Evolutionary conservation across 768 basidiomycete genomes (phyloP).

Genomic region (Boletus rufocinnamomeus): DNA sequence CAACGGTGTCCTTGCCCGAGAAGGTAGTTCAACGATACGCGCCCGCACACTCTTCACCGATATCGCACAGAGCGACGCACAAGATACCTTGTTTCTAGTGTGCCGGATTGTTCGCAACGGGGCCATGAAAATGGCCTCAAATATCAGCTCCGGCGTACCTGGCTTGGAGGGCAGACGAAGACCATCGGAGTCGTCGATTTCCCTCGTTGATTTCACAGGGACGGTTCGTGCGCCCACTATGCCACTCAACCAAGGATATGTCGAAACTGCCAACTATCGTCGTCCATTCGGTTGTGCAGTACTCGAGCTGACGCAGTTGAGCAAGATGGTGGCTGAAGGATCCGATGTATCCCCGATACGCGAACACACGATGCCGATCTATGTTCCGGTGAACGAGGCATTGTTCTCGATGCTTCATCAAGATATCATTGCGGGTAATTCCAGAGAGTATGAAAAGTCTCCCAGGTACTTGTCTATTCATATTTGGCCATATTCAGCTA

Average conservation of each 20-base stretch:
- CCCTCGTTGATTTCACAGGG: slow-evolving; percentile 38
- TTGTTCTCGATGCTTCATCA: slow-evolving; percentile 94
- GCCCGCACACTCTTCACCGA: slow-evolving; percentile 90
- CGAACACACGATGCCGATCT: slow-evolving; percentile 90
- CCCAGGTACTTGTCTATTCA: slow-evolving; percentile 53
- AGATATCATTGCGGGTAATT: slow-evolving; percentile 81
- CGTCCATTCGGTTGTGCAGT: slow-evolving; percentile 97
- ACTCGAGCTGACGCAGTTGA: slow-evolving; percentile 77
- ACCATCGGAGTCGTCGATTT: slow-evolving; percentile 53
- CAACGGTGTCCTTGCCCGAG: slow-evolving; percentile 83
- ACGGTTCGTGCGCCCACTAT: slow-evolving; percentile 15
- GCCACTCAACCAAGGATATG: slow-evolving; percentile 30
- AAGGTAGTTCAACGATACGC: slow-evolving; percentile 57
- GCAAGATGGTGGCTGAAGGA: slow-evolving; percentile 65
- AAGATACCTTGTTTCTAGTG: slow-evolving; percentile 85
- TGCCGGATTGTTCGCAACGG: slow-evolving; percentile 91
- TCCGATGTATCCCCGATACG: slow-evolving; percentile 61
- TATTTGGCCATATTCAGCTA: not conserved
- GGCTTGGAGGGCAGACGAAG: slow-evolving; percentile 48
- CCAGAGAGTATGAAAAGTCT: slow-evolving; percentile 81
- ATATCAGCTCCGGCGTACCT: slow-evolving; percentile 48
- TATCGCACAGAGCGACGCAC: slow-evolving; percentile 81
- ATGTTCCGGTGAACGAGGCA: slow-evolving; percentile 76
- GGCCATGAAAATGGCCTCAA: slow-evolving; percentile 70
- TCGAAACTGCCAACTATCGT: slow-evolving; percentile 58